Conservation (phyloP, 768 basidiomycete species). For the Steccherinum ochraceum region DNA sequence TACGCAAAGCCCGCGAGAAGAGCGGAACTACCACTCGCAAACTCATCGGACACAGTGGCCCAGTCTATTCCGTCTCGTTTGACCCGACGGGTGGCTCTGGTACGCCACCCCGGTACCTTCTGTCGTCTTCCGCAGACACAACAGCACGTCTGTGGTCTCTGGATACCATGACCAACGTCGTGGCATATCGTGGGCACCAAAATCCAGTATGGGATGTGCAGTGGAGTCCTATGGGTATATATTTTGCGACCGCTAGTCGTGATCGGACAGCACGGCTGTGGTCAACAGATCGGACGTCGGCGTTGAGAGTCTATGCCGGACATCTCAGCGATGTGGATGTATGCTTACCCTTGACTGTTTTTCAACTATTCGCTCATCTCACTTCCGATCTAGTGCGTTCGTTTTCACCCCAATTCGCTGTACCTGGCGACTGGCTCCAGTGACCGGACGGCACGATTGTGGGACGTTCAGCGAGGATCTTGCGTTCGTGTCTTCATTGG, state of each 20-base stretch:
- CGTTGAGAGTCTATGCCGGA: slow-evolving; percentile 89
- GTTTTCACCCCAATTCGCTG: slow-evolving; percentile 96
- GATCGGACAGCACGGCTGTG: slow-evolving; percentile 94
- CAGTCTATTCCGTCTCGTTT: slow-evolving; percentile 91
- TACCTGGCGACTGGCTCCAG: slow-evolving; percentile 97
- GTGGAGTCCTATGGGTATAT: slow-evolving; percentile 98
- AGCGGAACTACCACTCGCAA: slow-evolving; percentile 86
- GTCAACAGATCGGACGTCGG: slow-evolving; percentile 87
- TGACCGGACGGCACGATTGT: slow-evolving; percentile 92
- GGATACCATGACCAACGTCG: slow-evolving; percentile 90
- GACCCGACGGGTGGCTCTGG: slow-evolving; percentile 89
- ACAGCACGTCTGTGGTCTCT: slow-evolving; percentile 92
- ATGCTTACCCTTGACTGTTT: slow-evolving; percentile 27
- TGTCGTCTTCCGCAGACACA: slow-evolving; percentile 90
- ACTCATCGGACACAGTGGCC: slow-evolving; percentile 93
- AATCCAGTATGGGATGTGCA: slow-evolving; percentile 99
- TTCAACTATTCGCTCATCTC: no score
- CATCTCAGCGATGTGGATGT: slow-evolving; percentile 97
- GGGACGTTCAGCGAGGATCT: slow-evolving; percentile 95
- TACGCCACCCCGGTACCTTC: slow-evolving; percentile 75
- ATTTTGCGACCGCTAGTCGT: slow-evolving; percentile 93
- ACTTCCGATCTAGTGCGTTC: slow-evolving; percentile 64
- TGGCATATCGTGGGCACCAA: slow-evolving; percentile 92
- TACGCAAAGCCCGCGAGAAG: slow-evolving; percentile 69
- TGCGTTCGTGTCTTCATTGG: slow-evolving; percentile 95